Percentiles rank a stretch among this genome's conserved stretches.
phyloP scores from a whole-genome alignment of 805 yeast genomes.

The Candida succiphila region DNA sequence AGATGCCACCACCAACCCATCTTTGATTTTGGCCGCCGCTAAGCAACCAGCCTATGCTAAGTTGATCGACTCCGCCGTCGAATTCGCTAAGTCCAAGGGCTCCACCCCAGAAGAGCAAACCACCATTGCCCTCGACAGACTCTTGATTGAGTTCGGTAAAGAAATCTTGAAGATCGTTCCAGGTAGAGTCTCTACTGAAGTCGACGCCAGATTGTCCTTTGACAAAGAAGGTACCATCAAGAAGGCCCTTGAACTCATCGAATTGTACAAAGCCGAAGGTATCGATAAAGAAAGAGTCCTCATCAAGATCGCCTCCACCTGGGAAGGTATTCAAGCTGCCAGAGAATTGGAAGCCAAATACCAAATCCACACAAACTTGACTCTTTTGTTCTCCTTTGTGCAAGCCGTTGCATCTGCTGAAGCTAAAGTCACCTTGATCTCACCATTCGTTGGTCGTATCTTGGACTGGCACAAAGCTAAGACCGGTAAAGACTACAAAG shows the following conservation, averaged over 20 bases:
- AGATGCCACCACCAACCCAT: slow-evolving; percentile 99
- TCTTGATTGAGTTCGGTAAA: slow-evolving; percentile 92
- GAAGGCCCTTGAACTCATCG: slow-evolving; percentile 89
- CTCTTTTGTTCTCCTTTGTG: slow-evolving; percentile 85
- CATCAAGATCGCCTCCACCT: slow-evolving; percentile 95
- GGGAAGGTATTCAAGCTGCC: slow-evolving; percentile 99
- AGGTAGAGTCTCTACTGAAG: slow-evolving; percentile 98
- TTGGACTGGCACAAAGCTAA: slow-evolving; percentile 95
- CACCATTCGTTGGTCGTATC: slow-evolving; percentile 99
- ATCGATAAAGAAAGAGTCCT: slow-evolving; percentile 82
- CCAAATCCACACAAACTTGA: slow-evolving; percentile 90
- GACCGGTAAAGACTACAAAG: slow-evolving; percentile 80
- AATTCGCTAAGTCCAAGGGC: slow-evolving; percentile 65
- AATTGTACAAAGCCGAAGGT: slow-evolving; percentile 76
- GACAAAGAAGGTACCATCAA: slow-evolving; percentile 89
- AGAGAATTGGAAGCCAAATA: slow-evolving; percentile 85
- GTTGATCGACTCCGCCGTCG: slow-evolving; percentile 85
- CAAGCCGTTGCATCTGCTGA: slow-evolving; percentile 99
- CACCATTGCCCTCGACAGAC: slow-evolving; percentile 75
- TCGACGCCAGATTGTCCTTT: slow-evolving; percentile 95
- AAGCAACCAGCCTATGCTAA: slow-evolving; percentile 83
- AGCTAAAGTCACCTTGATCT: slow-evolving; percentile 89
- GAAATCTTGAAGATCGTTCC: slow-evolving; percentile 92
- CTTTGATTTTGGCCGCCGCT: slow-evolving; percentile 91
- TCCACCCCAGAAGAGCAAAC: slow-evolving; percentile 58